Base-by-base conservation (phyloP, 768 basidiomycete species). In the Rhodotorula paludigena region DNA sequence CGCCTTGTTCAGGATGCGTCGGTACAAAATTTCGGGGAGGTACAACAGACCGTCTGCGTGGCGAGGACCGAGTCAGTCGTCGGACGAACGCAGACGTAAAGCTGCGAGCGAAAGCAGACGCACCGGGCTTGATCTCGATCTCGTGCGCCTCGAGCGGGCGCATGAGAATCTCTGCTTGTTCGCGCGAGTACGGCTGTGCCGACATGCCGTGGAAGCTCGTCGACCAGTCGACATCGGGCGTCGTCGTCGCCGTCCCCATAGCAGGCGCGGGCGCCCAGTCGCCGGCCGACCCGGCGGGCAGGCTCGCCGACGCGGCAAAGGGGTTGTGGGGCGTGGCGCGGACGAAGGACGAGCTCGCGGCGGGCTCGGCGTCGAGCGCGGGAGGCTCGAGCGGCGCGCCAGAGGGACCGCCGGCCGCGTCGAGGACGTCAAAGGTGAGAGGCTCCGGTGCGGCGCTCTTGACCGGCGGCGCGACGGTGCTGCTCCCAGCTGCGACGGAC, bases 21-120 rank as follows among this genome's bases (percentile, higher is more conserved):
- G 84, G 76, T 97, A 98, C 77, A 96, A 94, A 75, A 97, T 98
- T 79, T 97, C 94, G 28, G 94, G 94, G 12, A 98, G 85, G 79
- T 97, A 98, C 18, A 96, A 80, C 48, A 98, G 82, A 9, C 94
- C 94, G 73, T 97, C 94, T 94, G 70, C 15, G 64, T 14, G 18
- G 9, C 9, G 11, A 30, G 16, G 42, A n/a, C 4, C 7, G 6
- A 5, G 44, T 30, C 18, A 49, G 56, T 14, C 9, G 30, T 38
- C 10, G n/a, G 16, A 15, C 53, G n/a, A 4, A 14, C n/a, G 14
- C 25, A 20, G 38, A 9, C 33, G 3, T 8, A 25, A 15, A 36
- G 16, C 30, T 14, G 54, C 11, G 23, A 25, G 14, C 0, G 28
- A 8, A 4, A 14, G 16, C 15, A 23, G 21, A 79, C 85, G 57